These are phyloP conservation scores for Termitomyces sp. DNA, from an alignment of 768 basidiomycete genomes.

Conservation along the genomic window DNA sequence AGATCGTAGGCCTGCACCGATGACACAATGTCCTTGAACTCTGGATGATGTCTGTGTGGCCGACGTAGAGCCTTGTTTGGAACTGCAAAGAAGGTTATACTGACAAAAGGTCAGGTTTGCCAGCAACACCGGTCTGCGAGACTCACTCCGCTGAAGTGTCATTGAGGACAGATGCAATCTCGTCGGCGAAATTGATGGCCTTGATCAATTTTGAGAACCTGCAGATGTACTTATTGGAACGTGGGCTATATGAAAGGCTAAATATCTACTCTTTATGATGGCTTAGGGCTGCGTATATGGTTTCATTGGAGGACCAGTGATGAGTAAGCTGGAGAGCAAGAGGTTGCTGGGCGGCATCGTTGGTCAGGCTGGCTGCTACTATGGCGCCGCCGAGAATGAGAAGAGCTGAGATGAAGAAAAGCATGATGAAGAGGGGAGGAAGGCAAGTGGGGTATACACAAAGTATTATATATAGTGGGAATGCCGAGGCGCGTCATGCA, in stretches of 20 bases:
- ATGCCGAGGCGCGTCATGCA: slow-evolving; percentile 4
- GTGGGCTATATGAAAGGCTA: background rate
- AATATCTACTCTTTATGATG: slow-evolving; percentile 10
- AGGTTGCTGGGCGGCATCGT: slow-evolving; percentile 1
- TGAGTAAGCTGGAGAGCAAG: background rate
- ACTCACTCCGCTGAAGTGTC: slow-evolving; percentile 17
- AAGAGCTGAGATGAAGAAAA: slow-evolving; percentile 1
- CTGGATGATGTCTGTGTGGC: slow-evolving; percentile 12
- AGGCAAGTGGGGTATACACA: background rate
- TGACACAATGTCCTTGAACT: slow-evolving; percentile 7
- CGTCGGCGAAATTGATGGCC: slow-evolving; percentile 25
- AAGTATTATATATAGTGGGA: background rate
- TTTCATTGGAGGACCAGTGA: slow-evolving; percentile 9
- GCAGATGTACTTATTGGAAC: background rate
- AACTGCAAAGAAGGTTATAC: slow-evolving; percentile 56
- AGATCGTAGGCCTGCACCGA: slow-evolving; percentile 15
- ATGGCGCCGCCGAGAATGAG: background rate
- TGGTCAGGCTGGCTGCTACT: background rate
- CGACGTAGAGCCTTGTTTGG: slow-evolving; percentile 42
- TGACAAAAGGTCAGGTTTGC: slow-evolving; percentile 17
- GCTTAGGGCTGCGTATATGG: slow-evolving; percentile 13
- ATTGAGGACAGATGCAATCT: slow-evolving; percentile 18
- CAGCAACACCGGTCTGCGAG: background rate
- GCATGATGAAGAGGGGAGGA: slow-evolving; percentile 3
- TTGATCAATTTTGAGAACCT: slow-evolving; percentile 26